phyloP scores from a whole-genome alignment of 441 rosid species.

The Melastoma candidum region DNA sequence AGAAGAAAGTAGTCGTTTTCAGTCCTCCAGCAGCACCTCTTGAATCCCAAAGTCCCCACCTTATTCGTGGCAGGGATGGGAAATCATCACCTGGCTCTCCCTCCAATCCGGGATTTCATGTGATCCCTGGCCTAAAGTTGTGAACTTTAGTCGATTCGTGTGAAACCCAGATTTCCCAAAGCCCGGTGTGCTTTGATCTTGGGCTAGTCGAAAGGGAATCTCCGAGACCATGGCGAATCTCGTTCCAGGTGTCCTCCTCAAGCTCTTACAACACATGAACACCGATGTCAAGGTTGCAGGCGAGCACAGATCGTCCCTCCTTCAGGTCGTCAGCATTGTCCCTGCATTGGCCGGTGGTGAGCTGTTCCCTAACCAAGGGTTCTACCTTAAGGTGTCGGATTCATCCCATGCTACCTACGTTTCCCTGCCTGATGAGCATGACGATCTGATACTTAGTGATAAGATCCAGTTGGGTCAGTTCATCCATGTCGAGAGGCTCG shows the following conservation, averaged over 20 bases:
- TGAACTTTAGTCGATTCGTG: too few relatives aligned
- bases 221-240: constrained; percentile 70
- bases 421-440: constrained; percentile 85
- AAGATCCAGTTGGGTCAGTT: constrained; percentile 94
- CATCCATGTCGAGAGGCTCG: constrained; percentile 86
- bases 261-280: constrained; percentile 93
- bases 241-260: constrained; percentile 90
- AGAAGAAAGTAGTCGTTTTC: too few relatives aligned
- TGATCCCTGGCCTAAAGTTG: too few relatives aligned
- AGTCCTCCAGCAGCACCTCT: too few relatives aligned
- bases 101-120: too few relatives aligned
- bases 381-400: constrained; percentile 97
- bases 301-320: constrained; percentile 80
- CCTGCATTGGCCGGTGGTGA: constrained; percentile 95
- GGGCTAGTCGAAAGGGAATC: constrained; percentile 21
- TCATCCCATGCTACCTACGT: constrained; percentile 97
- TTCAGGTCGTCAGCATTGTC: constrained; percentile 90
- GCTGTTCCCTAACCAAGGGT: constrained; percentile 82
- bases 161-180: too few relatives aligned
- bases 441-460: constrained; percentile 90
- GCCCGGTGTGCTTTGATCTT: background rate
- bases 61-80: too few relatives aligned
- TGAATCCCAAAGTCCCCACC: too few relatives aligned
- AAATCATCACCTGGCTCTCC: too few relatives aligned
- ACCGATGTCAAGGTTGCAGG: constrained; percentile 90